Conservation (phyloP, 1,284 basidiomycete genomes). For the Austropuccinia psidii region DNA sequence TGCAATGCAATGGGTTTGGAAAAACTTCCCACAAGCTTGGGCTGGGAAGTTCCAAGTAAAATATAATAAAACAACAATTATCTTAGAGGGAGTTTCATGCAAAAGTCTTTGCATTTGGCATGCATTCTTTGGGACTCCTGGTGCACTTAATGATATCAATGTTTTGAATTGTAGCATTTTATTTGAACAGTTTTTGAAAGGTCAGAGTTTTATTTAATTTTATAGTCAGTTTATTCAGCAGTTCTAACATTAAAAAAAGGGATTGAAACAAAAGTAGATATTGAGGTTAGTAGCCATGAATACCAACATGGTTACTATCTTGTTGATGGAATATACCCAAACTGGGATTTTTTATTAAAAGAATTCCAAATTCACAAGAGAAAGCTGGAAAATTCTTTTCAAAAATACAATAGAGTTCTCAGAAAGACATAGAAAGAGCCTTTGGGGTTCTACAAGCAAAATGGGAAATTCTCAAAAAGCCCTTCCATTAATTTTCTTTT, state of each 20-base stretch:
- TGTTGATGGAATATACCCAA: not conserved
- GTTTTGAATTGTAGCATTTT: not conserved
- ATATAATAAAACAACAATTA: not conserved
- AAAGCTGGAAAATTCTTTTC: not conserved
- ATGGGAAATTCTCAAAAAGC: not conserved
- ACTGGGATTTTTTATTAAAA: slow-evolving; percentile 13
- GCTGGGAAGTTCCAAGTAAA: slow-evolving; percentile 8
- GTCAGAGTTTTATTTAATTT: not conserved
- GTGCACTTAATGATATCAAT: slow-evolving; percentile 16
- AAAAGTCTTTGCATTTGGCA: slow-evolving; percentile 10
- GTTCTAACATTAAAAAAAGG: not conserved
- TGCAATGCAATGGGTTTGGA: slow-evolving; percentile 29
- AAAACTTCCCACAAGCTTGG: slow-evolving; percentile 1
- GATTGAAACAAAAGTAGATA: not conserved
- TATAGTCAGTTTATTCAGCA: not conserved
- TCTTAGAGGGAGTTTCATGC: not conserved
- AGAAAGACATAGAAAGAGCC: not conserved
- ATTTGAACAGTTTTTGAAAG: not conserved
- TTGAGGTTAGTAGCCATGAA: not conserved
- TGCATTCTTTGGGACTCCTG: slow-evolving; percentile 3
- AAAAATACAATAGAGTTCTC: not conserved
- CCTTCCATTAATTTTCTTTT: not conserved
- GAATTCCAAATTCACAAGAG: not conserved
- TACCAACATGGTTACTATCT: slow-evolving; percentile 15
- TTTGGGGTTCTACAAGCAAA: not conserved